phyloP scores from a whole-genome alignment of 768 basidiomycete species.

The Amanita rimosa region DNA sequence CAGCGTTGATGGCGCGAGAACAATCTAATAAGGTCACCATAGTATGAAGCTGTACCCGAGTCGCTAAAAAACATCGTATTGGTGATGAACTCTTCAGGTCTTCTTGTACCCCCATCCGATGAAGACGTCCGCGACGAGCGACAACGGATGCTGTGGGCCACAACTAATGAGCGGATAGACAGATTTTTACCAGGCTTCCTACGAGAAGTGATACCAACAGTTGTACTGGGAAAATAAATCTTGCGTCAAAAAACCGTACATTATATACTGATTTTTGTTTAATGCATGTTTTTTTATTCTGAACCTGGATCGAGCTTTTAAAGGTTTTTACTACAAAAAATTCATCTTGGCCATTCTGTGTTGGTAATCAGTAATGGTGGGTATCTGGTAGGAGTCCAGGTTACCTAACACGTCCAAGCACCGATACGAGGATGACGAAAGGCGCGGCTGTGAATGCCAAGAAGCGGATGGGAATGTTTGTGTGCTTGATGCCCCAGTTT shows the following conservation, averaged over 20 bases:
- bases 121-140: conserved; percentile 42
- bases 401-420: conserved; percentile 44
- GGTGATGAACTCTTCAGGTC: conserved; percentile 86
- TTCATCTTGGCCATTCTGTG: conserved; percentile 57
- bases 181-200: conserved; percentile 89
- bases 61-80: conserved; percentile 93
- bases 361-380: background rate
- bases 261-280: conserved; percentile 9
- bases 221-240: conserved; percentile 1
- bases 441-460: conserved; percentile 47
- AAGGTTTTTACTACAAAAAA: conserved; percentile 23
- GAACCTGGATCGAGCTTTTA: background rate
- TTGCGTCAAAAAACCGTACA: background rate
- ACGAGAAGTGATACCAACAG: conserved; percentile 47
- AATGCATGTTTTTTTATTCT: background rate
- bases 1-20: background rate
- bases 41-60: conserved; percentile 95
- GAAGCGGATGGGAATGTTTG: conserved; percentile 26
- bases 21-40: conserved; percentile 1
- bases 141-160: conserved; percentile 69
- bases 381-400: conserved; percentile 7
- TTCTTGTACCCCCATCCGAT: conserved; percentile 52
- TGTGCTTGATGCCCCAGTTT: conserved; percentile 35
- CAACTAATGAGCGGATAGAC: conserved; percentile 80
- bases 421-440: conserved; percentile 27